These are phyloP conservation scores for Zalaria obscura DNA, from an alignment of 2,329 filamentous ascomycete genomes.

Conservation along the genomic window DNA sequence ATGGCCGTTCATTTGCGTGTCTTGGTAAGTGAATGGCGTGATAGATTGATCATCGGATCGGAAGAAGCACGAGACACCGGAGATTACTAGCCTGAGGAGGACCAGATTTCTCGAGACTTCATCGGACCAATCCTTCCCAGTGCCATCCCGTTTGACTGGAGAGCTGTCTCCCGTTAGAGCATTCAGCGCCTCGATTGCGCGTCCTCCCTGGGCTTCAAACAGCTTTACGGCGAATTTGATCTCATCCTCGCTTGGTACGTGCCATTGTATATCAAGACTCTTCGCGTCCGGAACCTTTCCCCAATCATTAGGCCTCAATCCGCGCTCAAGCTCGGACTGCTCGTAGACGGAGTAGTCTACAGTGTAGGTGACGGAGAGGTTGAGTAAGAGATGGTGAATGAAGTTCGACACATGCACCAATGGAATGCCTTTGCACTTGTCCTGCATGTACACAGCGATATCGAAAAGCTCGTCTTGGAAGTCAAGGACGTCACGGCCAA, in stretches of 20 bases:
- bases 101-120: slow-evolving; percentile 85
- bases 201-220: slow-evolving; percentile 70
- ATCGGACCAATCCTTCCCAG: slow-evolving; percentile 98
- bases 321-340: slow-evolving; percentile 53
- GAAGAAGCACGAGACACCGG: slow-evolving; percentile 80
- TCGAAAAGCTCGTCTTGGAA: slow-evolving; percentile 83
- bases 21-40: slow-evolving; percentile 17
- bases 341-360: slow-evolving; percentile 83
- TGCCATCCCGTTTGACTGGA: slow-evolving; percentile 77
- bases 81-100: slow-evolving; percentile 75
- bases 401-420: slow-evolving; percentile 96
- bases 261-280: slow-evolving; percentile 79
- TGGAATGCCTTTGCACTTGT: slow-evolving; percentile 82
- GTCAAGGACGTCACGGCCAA: slow-evolving; percentile 75
- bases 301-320: slow-evolving; percentile 71
- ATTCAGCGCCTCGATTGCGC: slow-evolving; percentile 59
- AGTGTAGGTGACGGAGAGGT: slow-evolving; percentile 87
- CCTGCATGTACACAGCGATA: slow-evolving; percentile 91
- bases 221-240: slow-evolving; percentile 79
- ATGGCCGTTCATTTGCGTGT: slow-evolving; percentile 12
- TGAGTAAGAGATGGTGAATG: slow-evolving; percentile 88
- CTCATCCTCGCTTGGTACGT: slow-evolving; percentile 66
- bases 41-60: slow-evolving; percentile 44
- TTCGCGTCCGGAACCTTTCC: slow-evolving; percentile 60
- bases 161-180: slow-evolving; percentile 70